Conservation (phyloP, 495 filamentous ascomycete species). For the Xylaria castorea region DNA sequence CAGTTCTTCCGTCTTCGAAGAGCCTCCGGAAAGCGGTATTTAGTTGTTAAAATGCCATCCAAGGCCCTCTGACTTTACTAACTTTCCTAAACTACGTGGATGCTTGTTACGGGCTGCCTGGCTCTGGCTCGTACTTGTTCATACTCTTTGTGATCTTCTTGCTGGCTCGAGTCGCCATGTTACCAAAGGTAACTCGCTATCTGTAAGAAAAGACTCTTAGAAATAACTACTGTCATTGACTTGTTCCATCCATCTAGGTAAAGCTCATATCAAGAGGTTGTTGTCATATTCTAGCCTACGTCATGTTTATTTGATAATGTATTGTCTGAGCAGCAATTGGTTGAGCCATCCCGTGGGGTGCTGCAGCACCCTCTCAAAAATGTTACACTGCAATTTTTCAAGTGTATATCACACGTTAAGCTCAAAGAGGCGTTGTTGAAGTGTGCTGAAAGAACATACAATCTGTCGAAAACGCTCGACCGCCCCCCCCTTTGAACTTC, state of each 20-base stretch:
- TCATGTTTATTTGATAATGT: constrained; percentile 1
- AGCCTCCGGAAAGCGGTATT: background rate
- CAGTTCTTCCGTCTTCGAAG: background rate
- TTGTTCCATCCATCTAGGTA: background rate
- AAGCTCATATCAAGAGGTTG: background rate
- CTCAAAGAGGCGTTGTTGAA: background rate
- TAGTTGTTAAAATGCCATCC: background rate
- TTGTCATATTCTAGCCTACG: background rate
- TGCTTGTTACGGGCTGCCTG: background rate
- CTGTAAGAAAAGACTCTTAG: background rate
- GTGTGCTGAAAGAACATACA: background rate
- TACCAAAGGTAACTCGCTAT: background rate
- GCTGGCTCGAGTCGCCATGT: background rate
- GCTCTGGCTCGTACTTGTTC: background rate
- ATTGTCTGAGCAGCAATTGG: background rate
- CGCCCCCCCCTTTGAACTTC: background rate
- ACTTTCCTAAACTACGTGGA: background rate
- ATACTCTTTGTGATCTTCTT: background rate
- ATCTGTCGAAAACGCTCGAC: background rate
- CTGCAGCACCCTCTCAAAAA: background rate
- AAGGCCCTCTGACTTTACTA: background rate
- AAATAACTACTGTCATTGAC: background rate
- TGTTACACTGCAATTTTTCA: background rate
- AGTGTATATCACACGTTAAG: background rate
- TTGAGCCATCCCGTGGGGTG: background rate